Evolutionary conservation across 2,329 filamentous ascomycete genomes (phyloP).

Genomic region (Helicocarpus griseus): DNA sequence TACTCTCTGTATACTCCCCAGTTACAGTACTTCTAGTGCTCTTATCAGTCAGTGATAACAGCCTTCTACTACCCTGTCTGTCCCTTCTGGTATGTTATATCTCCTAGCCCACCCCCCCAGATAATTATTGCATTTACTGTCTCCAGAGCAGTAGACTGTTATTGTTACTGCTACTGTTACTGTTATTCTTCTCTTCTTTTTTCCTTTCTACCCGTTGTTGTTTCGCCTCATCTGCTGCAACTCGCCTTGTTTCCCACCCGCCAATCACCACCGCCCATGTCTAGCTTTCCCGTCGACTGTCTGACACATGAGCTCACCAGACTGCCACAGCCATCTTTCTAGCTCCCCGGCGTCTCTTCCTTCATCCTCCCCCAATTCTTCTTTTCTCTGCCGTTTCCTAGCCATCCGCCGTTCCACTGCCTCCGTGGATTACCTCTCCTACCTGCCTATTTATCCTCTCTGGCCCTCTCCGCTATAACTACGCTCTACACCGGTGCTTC

Average conservation of each 20-base stretch:
- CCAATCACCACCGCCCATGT: background rate
- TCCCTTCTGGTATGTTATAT: too few species aligned
- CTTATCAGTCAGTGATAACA: too few species aligned
- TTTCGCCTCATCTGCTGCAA: slow-evolving; percentile 1
- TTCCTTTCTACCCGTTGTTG: background rate
- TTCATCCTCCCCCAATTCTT: background rate
- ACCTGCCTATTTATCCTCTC: background rate
- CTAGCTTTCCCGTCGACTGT: background rate
- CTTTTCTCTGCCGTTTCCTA: background rate
- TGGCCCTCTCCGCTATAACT: background rate
- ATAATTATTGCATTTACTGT: background rate
- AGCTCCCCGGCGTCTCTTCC: background rate
- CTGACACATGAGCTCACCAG: background rate
- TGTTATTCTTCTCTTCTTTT: background rate
- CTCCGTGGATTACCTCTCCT: background rate
- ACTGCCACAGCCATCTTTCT: background rate
- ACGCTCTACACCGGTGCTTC: too few species aligned
- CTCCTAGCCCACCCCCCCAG: too few species aligned
- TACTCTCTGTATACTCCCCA: too few species aligned
- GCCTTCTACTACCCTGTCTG: too few species aligned
- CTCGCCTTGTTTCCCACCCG: slow-evolving; percentile 1
- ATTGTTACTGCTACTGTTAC: background rate
- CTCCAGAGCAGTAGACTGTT: background rate
- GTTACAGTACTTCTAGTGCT: too few species aligned
- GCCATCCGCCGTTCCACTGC: background rate